A percentile compares a stretch with the other conserved stretches of the same genome.
Conservation (phyloP, 129 eudicot species). For the Cynara cardunculus region DNA sequence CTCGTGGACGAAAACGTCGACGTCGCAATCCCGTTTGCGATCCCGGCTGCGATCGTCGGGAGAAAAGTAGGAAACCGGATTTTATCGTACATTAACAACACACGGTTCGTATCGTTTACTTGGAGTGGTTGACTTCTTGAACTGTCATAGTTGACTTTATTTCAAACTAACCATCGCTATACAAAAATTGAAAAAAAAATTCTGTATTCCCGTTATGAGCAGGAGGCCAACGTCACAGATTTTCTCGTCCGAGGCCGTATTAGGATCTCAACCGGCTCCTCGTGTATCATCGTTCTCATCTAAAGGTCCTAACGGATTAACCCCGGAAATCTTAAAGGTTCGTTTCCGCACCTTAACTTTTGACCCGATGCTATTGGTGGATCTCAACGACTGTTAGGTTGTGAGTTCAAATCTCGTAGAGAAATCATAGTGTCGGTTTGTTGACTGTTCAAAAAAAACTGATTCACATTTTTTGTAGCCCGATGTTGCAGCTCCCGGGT, state of each 20-base stretch:
- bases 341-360: background rate
- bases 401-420: background rate
- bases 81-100: constrained; percentile 46
- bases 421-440: background rate
- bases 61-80: constrained; percentile 47
- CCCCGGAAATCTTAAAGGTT: constrained; percentile 85
- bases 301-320: constrained; percentile 72
- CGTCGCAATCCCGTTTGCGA: constrained; percentile 61
- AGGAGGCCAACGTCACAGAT: constrained; percentile 42
- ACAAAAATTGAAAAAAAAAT: background rate
- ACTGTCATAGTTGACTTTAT: background rate
- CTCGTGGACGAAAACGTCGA: constrained; percentile 68
- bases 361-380: background rate
- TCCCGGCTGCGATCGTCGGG: constrained; percentile 76
- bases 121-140: background rate
- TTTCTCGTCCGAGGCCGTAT: constrained; percentile 40
- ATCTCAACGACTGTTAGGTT: no score
- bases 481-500: constrained; percentile 88
- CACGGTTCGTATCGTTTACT: constrained; percentile 39
- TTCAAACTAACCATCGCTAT: no score
- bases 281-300: constrained; percentile 77
- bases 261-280: constrained; percentile 83
- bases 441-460: background rate
- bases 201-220: background rate
- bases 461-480: constrained; percentile 53